Percentiles rank a stretch among this genome's conserved stretches.
phyloP scores from a whole-genome alignment of 225 moss, liverwort and hornwort species.

The Asterella californica region DNA sequence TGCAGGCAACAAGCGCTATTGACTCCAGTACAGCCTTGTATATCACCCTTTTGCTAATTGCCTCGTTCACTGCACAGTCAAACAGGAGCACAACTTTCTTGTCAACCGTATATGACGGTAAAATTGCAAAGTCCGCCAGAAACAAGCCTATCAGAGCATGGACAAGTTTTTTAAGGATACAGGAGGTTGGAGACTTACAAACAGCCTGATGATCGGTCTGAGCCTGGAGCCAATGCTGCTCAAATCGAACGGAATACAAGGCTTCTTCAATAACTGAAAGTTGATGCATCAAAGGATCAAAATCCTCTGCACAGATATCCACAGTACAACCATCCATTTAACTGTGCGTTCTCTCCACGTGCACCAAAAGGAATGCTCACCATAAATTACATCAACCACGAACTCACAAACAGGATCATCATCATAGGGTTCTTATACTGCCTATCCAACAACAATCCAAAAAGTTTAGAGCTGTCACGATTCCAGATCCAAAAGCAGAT shows the following conservation, averaged over 20 bases:
- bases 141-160: neutral
- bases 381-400: neutral
- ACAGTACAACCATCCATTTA: too few species aligned
- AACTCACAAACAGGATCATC: too few species aligned
- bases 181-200: slow-evolving; percentile 34
- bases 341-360: neutral
- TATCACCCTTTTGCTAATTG: slow-evolving; percentile 62
- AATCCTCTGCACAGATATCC: slow-evolving; percentile 58
- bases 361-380: neutral
- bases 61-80: slow-evolving; percentile 42
- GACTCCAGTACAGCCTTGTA: slow-evolving; percentile 75
- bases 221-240: slow-evolving; percentile 86
- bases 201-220: slow-evolving; percentile 74
- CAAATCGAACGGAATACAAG: slow-evolving; percentile 78
- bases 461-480: neutral
- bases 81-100: neutral
- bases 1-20: slow-evolving; percentile 58
- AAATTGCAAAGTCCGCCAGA: neutral
- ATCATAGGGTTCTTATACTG: neutral
- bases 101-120: neutral
- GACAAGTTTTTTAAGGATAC: neutral
- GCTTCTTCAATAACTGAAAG: slow-evolving; percentile 69
- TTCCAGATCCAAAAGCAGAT: neutral
- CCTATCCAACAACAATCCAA: neutral
- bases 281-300: slow-evolving; percentile 70